phyloP scores from a whole-genome alignment of 2,329 filamentous ascomycete genomes.

The Diaporthe longicolla region DNA sequence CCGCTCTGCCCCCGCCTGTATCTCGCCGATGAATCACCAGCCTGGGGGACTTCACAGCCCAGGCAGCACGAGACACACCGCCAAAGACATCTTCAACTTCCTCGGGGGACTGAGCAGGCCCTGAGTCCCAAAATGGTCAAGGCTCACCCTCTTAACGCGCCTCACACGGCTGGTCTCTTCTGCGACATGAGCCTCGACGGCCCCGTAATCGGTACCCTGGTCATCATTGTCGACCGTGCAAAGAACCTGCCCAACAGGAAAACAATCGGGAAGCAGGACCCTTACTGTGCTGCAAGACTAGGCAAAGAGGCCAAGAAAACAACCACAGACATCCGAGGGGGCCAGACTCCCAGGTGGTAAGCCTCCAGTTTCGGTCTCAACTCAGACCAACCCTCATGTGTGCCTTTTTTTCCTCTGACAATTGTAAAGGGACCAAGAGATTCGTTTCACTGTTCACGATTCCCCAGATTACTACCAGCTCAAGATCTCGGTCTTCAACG shows the following conservation, averaged over 20 bases:
- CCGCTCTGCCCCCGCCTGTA: constrained; percentile 1
- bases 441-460: constrained; percentile 96
- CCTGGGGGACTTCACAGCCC: constrained; percentile 18
- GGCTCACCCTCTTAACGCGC: constrained; percentile 69
- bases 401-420: constrained; percentile 18
- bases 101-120: constrained; percentile 5
- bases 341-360: constrained; percentile 96
- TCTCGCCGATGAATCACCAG: constrained; percentile 6
- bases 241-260: constrained; percentile 98
- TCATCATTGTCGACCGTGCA: constrained; percentile 91
- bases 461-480: constrained; percentile 96
- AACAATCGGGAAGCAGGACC: constrained; percentile 98
- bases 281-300: constrained; percentile 92
- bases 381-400: constrained; percentile 8
- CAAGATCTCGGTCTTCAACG: constrained; percentile 96
- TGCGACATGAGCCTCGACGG: constrained; percentile 95
- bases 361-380: constrained; percentile 46
- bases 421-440: constrained; percentile 89
- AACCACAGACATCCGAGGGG: constrained; percentile 90
- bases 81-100: constrained; percentile 1
- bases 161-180: constrained; percentile 93
- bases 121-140: constrained; percentile 62
- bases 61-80: constrained; percentile 31
- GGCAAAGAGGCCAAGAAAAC: constrained; percentile 99
- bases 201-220: constrained; percentile 91